Base-by-base conservation (phyloP, 2,329 filamentous ascomycete species). In the Cytospora piceae region DNA sequence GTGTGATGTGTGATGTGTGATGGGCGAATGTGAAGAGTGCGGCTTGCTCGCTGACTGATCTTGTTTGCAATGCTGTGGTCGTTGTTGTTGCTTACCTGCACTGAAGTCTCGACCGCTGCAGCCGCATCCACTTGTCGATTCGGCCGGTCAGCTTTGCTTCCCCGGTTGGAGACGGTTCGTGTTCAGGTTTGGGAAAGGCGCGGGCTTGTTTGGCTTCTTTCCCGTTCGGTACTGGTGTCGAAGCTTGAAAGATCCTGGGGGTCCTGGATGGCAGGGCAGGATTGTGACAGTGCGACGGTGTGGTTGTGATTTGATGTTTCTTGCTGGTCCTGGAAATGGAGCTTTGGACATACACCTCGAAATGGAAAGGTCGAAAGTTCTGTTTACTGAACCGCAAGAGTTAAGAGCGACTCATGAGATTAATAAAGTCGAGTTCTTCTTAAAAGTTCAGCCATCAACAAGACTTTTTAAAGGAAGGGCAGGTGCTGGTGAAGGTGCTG, bases 201-300 rank as follows among this genome's bases (percentile, higher is more conserved):
- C 53, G 53, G 53, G 39, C 56, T 63, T 49, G 60, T 57, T 67
- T 61, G 56, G 49, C 57, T 59, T 64, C 65, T 67, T 67, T 64
- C 65, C 61, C 52, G 2, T 67, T 67, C 46, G 61, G 65, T 61
- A 61, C 52, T 66, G 64, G 64, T 51, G 64, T 57, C 34, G 29
- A 57, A 51, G 32, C 39, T 9, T 54, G 53, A 55, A 29, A 49
- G 51, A 54, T 55, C 51, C 59, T 54, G 51, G 27, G 22, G 34
- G 20, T 31, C 51, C 54, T 51, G 51, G n/a, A 55, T 29, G 37
- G 24, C 20, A 46, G 42, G 60, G 52, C 52, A 62, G 60, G 52
- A 34, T 29, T 8, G 32, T n/a, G 32, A 8, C 11, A 14, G 34
- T 55, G 53, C 17, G 29, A 22, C 12, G 20, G 15, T 27, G 27